Percentiles rank a stretch among this genome's conserved stretches.
These are phyloP conservation scores for Cryptococcus neoformans DNA, from an alignment of 1,284 basidiomycete genomes.

Conservation along the genomic window DNA sequence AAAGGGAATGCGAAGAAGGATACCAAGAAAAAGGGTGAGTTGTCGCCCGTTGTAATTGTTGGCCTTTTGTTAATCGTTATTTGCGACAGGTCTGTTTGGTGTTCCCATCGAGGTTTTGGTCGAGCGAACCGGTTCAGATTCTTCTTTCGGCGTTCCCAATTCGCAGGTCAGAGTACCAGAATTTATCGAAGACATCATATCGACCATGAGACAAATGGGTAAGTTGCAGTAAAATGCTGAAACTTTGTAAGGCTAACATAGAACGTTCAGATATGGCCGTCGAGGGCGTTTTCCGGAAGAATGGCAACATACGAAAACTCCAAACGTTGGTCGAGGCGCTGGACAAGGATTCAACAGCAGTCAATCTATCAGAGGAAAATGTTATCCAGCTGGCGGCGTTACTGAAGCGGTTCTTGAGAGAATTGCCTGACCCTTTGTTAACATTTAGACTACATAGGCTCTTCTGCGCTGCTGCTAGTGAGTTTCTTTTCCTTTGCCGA, in stretches of 20 bases:
- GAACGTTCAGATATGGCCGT: constrained; percentile 81
- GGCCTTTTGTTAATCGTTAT: neutral
- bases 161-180: constrained; percentile 79
- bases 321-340: constrained; percentile 89
- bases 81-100: constrained; percentile 70
- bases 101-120: constrained; percentile 91
- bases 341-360: constrained; percentile 84
- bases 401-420: constrained; percentile 94
- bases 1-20: constrained; percentile 82
- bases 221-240: constrained; percentile 41
- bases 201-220: constrained; percentile 99
- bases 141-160: constrained; percentile 55
- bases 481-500: constrained; percentile 39
- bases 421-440: constrained; percentile 93
- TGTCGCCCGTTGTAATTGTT: constrained; percentile 13
- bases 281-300: constrained; percentile 98
- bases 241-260: constrained; percentile 6
- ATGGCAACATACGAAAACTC: constrained; percentile 92
- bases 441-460: constrained; percentile 91
- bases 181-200: constrained; percentile 96
- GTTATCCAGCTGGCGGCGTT: constrained; percentile 96
- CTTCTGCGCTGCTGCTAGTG: constrained; percentile 83
- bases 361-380: constrained; percentile 91
- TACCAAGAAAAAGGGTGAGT: constrained; percentile 81
- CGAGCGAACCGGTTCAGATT: constrained; percentile 94